Base-by-base conservation (phyloP, 257 asterid genomes). In the Oldenlandia corymbosa region DNA sequence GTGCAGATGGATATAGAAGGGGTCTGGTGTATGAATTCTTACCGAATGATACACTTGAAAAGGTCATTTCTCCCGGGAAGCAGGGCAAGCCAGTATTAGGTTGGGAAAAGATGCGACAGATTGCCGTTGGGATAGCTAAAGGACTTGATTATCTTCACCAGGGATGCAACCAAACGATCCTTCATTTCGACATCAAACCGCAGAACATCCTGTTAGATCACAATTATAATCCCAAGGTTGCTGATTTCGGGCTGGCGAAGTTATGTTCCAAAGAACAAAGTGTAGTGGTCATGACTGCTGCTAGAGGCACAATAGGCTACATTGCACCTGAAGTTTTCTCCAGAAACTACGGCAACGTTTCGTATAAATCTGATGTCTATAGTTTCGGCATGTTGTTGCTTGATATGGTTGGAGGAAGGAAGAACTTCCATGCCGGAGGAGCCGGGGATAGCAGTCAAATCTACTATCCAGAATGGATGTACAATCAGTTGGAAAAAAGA, bases 281-380 rank as follows among this genome's bases (percentile, higher is more conserved):
- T 34, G 64, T 81, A 0, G 89, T 83, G 16, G 76, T 83, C 24
- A 83, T 88, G 91, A 85, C 96, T 0, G 88, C 83, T 4, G 88
- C 94, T 0, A 64, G 96, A 10, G 94, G 96, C 41, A 88, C 94
- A 2, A 70, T 85, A 24, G 96, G 95, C n/a, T 83, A 85, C 32
- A 85, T 83, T 21, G 87, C 95, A 14, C 95, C 95, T 0, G 95
- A 87, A 71, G 88, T 85, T 11, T 82, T 88, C 74, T 88, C 96
- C 0, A 75, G 96, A 69, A 88, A 88, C 79, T 84, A 80, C 5
- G 94, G 96, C 11, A 78, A 76, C 8, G 91, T 88, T 45, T 83
- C 94, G 0, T 88, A 80, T 31, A 84, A 81, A 57, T 81, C 94
- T 14, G 94, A 88, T 62, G 85, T 83, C 28, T 87, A 83, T 32